phyloP scores from a whole-genome alignment of 768 basidiomycete genomes.

The Serendipita sp. region DNA sequence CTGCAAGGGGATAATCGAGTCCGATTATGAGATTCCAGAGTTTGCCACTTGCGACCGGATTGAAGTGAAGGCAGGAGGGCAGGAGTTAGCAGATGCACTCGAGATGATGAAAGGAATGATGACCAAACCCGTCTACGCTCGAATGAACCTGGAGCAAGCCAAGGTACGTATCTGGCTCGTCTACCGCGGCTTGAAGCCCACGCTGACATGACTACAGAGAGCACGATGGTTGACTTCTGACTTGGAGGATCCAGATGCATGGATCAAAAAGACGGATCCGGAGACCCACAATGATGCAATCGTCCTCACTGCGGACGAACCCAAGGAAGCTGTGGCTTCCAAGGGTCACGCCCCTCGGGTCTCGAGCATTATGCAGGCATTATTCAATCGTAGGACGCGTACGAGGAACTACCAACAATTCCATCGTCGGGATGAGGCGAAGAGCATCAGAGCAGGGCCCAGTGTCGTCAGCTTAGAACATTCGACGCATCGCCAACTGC shows the following conservation, averaged over 20 bases:
- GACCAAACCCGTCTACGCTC: conserved; percentile 56
- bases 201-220: conserved; percentile 10
- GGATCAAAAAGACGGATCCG: conserved; percentile 51
- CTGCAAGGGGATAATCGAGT: conserved; percentile 63
- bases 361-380: background rate
- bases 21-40: conserved; percentile 50
- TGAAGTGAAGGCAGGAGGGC: conserved; percentile 23
- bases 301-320: conserved; percentile 59
- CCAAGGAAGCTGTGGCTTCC: conserved; percentile 36
- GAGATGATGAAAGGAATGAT: conserved; percentile 59
- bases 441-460: background rate
- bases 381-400: background rate
- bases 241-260: conserved; percentile 44
- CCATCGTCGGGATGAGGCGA: background rate
- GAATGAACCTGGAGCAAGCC: conserved; percentile 65
- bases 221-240: conserved; percentile 51
- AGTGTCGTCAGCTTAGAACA: background rate
- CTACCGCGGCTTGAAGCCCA: conserved; percentile 25
- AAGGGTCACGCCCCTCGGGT: background rate
- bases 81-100: conserved; percentile 43
- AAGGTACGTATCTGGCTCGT: conserved; percentile 38
- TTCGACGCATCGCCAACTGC: background rate
- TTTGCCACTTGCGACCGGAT: conserved; percentile 43
- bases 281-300: conserved; percentile 28
- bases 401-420: too few species aligned